Percentiles rank a stretch among this genome's conserved stretches.
Evolutionary conservation across 345 rosid species (phyloP).

Genomic region (Stellera chamaejasme): DNA sequence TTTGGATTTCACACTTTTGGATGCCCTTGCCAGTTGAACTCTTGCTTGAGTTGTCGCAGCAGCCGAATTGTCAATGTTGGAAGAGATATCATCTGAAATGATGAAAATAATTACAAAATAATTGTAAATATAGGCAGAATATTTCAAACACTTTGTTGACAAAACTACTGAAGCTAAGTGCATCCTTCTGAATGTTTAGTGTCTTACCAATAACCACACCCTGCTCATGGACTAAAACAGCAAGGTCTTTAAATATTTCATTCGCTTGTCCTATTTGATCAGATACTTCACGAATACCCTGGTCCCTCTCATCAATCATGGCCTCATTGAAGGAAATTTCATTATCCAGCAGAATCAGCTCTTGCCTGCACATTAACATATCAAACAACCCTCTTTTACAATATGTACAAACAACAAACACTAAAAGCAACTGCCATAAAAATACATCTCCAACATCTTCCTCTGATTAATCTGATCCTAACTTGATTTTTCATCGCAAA

Average conservation of each 20-base stretch:
- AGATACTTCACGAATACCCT: constrained; percentile 49
- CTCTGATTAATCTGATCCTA: too few relatives aligned
- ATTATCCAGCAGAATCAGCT: constrained; percentile 44
- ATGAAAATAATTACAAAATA: constrained; percentile 7
- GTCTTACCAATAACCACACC: constrained; percentile 54
- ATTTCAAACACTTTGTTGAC: too few relatives aligned
- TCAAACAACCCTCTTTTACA: not conserved
- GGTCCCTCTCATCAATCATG: constrained; percentile 62
- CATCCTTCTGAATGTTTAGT: not conserved
- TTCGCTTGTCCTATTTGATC: constrained; percentile 57
- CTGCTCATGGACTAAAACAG: constrained; percentile 67
- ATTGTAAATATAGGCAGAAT: not conserved
- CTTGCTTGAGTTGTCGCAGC: constrained; percentile 39
- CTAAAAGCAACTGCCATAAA: too few relatives aligned
- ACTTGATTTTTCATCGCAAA: too few relatives aligned
- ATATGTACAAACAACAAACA: too few relatives aligned
- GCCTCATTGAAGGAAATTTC: constrained; percentile 67
- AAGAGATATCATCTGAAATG: constrained; percentile 47
- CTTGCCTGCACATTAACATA: constrained; percentile 32
- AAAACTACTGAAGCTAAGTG: not conserved
- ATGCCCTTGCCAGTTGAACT: constrained; percentile 46
- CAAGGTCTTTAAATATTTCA: constrained; percentile 66
- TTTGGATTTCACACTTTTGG: constrained; percentile 48
- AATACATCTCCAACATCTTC: too few relatives aligned
- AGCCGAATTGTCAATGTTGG: constrained; percentile 45